Base-by-base conservation (phyloP, 108 stramenopile species). In the Pseudonitzschia pungens region DNA sequence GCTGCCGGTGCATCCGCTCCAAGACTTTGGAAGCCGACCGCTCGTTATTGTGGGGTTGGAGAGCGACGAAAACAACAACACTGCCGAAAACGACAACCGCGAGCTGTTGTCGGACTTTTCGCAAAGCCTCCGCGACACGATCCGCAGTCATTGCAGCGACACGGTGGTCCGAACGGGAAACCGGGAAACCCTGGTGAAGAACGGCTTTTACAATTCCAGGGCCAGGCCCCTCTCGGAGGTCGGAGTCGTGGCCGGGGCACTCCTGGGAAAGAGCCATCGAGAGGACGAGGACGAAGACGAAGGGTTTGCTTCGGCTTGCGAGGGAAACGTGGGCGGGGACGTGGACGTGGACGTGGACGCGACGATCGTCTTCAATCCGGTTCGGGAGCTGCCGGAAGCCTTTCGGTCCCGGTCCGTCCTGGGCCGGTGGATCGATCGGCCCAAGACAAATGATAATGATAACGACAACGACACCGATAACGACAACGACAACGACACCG, bases 331-430 rank as follows among this genome's bases (percentile, higher is more conserved):
- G 9, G 14, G 10, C 10, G 45, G 10, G 7, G 45, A 48, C 45
- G 45, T 5, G 45, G 18, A 14, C 45, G 67, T 62, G 57, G 60
- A 31, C 28, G 20, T 18, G 24, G 77, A 73, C 50, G 68, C 77
- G 5, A 66, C 67, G 26, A 81, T 81, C 41, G 80, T 81, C 51
- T 81, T 81, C 59, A 81, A 77, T 40, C 80, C 80, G 2, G 55
- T 81, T 7, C 41, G 68, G 28, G 80, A 81, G 62, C 27, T 81
- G n/a, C 66, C 77, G n/a, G 16, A 43, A 10, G 72, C 43, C 0
- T 77, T 81, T 40, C 52, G 27, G 0, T 9, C 24, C 22, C 22
- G 20, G 0, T 9, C 9, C 54, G 54, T 55, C 22, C 26, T 55
- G 54, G 54, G 54, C 22, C 21, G 9, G 3, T 55, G 54, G 54